phyloP scores from a whole-genome alignment of 1,284 basidiomycete genomes.

The Crepidotus sp. region DNA sequence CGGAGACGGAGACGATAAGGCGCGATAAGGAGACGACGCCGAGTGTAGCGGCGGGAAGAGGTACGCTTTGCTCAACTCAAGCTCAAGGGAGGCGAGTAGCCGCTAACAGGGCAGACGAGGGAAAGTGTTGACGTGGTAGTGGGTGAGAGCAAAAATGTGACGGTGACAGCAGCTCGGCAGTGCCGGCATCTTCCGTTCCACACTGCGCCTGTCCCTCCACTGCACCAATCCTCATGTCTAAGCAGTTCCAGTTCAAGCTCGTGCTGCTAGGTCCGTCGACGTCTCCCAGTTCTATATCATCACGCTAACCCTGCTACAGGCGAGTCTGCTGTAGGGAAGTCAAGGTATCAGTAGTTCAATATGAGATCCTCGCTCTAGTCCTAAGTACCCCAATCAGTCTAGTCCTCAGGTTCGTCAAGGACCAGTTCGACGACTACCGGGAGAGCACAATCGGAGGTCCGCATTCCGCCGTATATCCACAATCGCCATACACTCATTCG shows the following conservation, averaged over 20 bases:
- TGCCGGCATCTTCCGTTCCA: background rate
- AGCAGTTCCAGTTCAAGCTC: conserved; percentile 84
- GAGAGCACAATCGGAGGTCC: conserved; percentile 82
- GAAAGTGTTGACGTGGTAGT: conserved; percentile 14
- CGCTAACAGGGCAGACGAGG: conserved; percentile 1
- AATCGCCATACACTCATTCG: conserved; percentile 18
- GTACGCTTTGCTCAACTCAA: conserved; percentile 16
- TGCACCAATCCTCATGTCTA: conserved; percentile 51
- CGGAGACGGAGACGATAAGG: conserved; percentile 9
- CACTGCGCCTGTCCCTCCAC: background rate
- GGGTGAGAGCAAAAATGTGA: conserved; percentile 5
- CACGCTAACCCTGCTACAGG: conserved; percentile 37
- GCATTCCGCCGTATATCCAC: conserved; percentile 13
- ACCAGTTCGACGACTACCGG: conserved; percentile 97
- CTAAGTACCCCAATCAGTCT: conserved; percentile 44
- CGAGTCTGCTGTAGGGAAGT: conserved; percentile 97
- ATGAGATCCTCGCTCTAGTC: conserved; percentile 9
- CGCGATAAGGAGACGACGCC: conserved; percentile 17
- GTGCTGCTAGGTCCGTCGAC: conserved; percentile 81
- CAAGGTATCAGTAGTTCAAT: conserved; percentile 55
- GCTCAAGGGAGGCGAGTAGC: conserved; percentile 9
- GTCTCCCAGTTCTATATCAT: background rate
- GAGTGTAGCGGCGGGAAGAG: conserved; percentile 4
- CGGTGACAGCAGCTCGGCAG: background rate
- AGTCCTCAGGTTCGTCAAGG: conserved; percentile 91